A percentile compares a stretch with the other conserved stretches of the same genome.
These are phyloP conservation scores for Insectozyma bohioensis DNA, from an alignment of 1,139 yeast species.

Conservation along the genomic window DNA sequence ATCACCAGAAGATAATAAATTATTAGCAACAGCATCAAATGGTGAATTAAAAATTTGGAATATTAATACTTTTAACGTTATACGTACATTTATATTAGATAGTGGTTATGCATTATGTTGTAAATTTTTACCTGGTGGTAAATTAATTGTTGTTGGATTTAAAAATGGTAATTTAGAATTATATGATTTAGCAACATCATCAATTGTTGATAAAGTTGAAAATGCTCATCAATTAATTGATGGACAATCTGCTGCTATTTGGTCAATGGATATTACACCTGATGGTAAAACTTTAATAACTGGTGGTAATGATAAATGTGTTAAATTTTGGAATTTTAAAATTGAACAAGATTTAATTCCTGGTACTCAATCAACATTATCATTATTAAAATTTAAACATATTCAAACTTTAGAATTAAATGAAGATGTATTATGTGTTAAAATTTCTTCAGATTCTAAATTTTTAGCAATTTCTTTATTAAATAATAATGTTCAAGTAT, in stretches of 20 bases:
- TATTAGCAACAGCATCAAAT: slow-evolving; percentile 87
- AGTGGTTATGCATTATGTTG: slow-evolving; percentile 86
- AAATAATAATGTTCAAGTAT: slow-evolving; percentile 92
- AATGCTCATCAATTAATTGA: slow-evolving; percentile 55
- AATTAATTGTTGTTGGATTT: slow-evolving; percentile 85
- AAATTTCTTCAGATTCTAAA: slow-evolving; percentile 78
- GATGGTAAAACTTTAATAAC: slow-evolving; percentile 87
- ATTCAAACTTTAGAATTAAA: slow-evolving; percentile 77
- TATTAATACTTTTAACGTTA: slow-evolving; percentile 65
- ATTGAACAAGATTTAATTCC: slow-evolving; percentile 67
- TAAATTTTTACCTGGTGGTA: slow-evolving; percentile 88
- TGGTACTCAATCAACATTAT: slow-evolving; percentile 58
- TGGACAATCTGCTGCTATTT: slow-evolving; percentile 64
- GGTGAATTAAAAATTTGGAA: slow-evolving; percentile 92
- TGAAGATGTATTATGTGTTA: slow-evolving; percentile 82
- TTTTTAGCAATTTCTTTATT: slow-evolving; percentile 80
- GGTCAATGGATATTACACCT: slow-evolving; percentile 85
- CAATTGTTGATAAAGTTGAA: slow-evolving; percentile 68
- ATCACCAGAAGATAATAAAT: slow-evolving; percentile 77
- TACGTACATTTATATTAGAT: slow-evolving; percentile 70
- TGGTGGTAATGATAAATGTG: slow-evolving; percentile 90
- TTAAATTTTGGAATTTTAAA: slow-evolving; percentile 85
- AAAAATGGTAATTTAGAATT: slow-evolving; percentile 83
- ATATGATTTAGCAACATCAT: slow-evolving; percentile 82
- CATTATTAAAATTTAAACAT: slow-evolving; percentile 64